Evolutionary conservation across 116 monocot genomes (phyloP).

Genomic region (Papilionanthe hybrid): DNA sequence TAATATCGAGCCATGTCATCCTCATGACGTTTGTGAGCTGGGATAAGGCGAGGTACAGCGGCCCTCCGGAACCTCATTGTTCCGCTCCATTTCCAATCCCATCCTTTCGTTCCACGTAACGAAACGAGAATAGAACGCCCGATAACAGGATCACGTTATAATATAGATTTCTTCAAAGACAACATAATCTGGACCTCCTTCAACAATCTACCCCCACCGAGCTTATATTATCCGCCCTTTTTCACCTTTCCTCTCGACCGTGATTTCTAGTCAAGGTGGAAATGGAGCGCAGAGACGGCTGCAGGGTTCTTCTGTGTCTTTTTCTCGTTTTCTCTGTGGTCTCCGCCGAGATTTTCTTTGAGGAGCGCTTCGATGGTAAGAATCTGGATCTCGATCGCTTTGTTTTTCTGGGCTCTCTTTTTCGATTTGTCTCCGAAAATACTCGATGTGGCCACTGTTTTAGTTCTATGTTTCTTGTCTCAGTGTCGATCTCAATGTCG

Average conservation of each 20-base stretch:
- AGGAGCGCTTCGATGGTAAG: slow-evolving; percentile 38
- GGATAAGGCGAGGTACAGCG: not conserved
- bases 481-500: not conserved
- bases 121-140: not conserved
- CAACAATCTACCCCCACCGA: not conserved
- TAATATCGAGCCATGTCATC: not conserved
- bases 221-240: not conserved
- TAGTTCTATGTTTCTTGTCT: not conserved
- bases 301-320: not conserved
- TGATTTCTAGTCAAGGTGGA: not conserved
- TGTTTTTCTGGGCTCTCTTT: not conserved
- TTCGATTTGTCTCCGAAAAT: not conserved
- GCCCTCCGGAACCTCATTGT: not conserved
- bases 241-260: not conserved
- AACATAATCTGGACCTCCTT: not conserved
- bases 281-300: not conserved
- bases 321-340: slow-evolving; percentile 11
- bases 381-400: not conserved
- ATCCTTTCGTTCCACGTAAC: not conserved
- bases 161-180: not conserved
- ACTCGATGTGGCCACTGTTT: not conserved
- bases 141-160: not conserved
- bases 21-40: not conserved
- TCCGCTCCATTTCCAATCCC: not conserved
- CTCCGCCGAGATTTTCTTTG: slow-evolving; percentile 31